Evolutionary conservation across 2,329 filamentous ascomycete species (phyloP), one percentile per base, ranked within the genome.

Genomic region (Shiraia sp.): DNA sequence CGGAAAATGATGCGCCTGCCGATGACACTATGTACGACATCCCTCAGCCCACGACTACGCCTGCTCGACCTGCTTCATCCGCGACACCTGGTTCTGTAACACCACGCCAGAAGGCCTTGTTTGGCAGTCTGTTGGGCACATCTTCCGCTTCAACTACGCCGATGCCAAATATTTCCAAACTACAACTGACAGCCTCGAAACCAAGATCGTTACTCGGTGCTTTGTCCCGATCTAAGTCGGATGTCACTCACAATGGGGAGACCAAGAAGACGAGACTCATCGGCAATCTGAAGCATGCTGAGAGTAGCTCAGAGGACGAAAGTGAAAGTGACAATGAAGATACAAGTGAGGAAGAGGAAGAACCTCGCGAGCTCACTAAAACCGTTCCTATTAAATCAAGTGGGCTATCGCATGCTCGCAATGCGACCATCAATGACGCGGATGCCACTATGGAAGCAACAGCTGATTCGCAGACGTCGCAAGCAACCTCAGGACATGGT

Each of bases 1-100:
- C 51, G 7, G 53, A 59, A 29, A 29, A 47, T 12, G 34, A 47
- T 7, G 38, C 44, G 13, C 25, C 42, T 6, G 63, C 66, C 12
- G 63, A 67, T 30, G 57, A 63, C 29, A 67, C 63, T 4, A 68
- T 68, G 63, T 67, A 68, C 34, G 64, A 66, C n/a, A 63, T 66
- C 17, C 53, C 45, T 36, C 53, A 60, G 10, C 28, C 55, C 13
- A 35, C 47, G 1, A 50, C 55, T 12, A 65, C 65, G 10, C 47
- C 52, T 32, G 45, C 42, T 17, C 55, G 47, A 9, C 15, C 40
- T 12, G 37, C 44, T 5, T 53, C 49, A 29, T 23, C 34, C 4
- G 19, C 33, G n/a, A 43, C 45, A 6, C 49, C 57, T 31, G 63
- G 60, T 13, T 65, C 67, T 2, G 56, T 66, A 4, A 71, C 69